Evolutionary conservation across 768 basidiomycete species (phyloP).

Genomic region (Dendrothele bispora): DNA sequence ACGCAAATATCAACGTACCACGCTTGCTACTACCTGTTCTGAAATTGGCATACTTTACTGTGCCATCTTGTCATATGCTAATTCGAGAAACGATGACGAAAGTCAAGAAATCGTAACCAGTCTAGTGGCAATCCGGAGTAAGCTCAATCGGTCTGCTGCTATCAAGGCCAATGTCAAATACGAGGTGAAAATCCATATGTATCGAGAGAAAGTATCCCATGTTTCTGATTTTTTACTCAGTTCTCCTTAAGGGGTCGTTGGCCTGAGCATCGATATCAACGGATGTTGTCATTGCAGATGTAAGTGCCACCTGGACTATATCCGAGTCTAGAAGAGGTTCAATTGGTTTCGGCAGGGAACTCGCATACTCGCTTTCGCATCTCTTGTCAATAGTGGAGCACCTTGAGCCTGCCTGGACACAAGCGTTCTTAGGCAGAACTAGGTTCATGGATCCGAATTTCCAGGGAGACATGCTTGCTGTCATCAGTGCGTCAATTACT

Average conservation of each 20-base stretch:
- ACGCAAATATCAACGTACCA: conserved; percentile 67
- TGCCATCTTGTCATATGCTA: conserved; percentile 71
- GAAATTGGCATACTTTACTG: conserved; percentile 77
- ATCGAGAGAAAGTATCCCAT: neutral
- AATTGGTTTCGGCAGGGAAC: conserved; percentile 45
- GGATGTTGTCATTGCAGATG: conserved; percentile 67
- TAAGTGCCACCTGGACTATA: conserved; percentile 28
- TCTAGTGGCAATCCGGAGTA: conserved; percentile 72
- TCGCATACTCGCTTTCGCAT: conserved; percentile 69
- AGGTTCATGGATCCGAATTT: conserved; percentile 78
- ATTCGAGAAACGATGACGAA: conserved; percentile 51
- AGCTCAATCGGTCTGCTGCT: conserved; percentile 61
- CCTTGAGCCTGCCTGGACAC: conserved; percentile 75
- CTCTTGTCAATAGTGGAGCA: conserved; percentile 71
- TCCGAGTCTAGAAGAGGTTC: neutral
- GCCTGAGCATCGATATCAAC: conserved; percentile 79
- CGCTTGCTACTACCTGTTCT: conserved; percentile 64
- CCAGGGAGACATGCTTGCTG: conserved; percentile 81
- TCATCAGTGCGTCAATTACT: conserved; percentile 55
- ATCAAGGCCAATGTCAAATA: conserved; percentile 62
- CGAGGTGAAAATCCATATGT: conserved; percentile 44
- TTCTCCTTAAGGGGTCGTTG: conserved; percentile 76
- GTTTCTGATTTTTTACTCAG: conserved; percentile 32
- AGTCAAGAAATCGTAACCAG: conserved; percentile 57
- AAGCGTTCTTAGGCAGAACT: conserved; percentile 73